Conservation (phyloP, 1,284 basidiomycete genomes). For the Gomphus sp. region DNA sequence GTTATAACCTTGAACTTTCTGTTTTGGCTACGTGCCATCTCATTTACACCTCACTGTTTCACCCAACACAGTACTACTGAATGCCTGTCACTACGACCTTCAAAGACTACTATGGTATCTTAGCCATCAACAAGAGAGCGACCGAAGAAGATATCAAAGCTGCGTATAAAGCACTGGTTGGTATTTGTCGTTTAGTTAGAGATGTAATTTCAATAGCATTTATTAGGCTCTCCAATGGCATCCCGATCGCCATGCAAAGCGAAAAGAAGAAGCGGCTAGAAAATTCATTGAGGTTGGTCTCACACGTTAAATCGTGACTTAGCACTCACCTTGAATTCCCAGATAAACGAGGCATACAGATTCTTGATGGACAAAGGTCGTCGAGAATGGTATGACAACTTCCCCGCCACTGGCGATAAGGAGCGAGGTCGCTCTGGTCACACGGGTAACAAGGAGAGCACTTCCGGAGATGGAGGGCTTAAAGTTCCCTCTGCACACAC, state of each 20-base stretch:
- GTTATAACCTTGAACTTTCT: not conserved
- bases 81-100: constrained; percentile 12
- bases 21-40: not conserved
- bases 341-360: constrained; percentile 48
- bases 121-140: constrained; percentile 34
- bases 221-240: constrained; percentile 37
- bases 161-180: constrained; percentile 17
- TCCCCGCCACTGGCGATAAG: constrained; percentile 13
- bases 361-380: constrained; percentile 49
- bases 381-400: constrained; percentile 47
- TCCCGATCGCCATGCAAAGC: constrained; percentile 37
- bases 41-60: not conserved
- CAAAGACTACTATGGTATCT: constrained; percentile 27
- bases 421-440: constrained; percentile 18
- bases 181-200: not conserved
- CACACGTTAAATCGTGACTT: not conserved
- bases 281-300: constrained; percentile 48
- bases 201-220: not conserved
- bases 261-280: constrained; percentile 35
- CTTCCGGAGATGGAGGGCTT: constrained; percentile 9
- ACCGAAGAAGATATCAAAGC: constrained; percentile 39
- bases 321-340: not conserved
- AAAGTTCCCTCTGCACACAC: constrained; percentile 7
- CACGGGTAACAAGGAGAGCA: constrained; percentile 10
- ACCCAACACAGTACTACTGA: not conserved